These are phyloP conservation scores for Colletotrichum chrysophilum DNA, from an alignment of 2,329 filamentous ascomycete genomes.

Conservation along the genomic window DNA sequence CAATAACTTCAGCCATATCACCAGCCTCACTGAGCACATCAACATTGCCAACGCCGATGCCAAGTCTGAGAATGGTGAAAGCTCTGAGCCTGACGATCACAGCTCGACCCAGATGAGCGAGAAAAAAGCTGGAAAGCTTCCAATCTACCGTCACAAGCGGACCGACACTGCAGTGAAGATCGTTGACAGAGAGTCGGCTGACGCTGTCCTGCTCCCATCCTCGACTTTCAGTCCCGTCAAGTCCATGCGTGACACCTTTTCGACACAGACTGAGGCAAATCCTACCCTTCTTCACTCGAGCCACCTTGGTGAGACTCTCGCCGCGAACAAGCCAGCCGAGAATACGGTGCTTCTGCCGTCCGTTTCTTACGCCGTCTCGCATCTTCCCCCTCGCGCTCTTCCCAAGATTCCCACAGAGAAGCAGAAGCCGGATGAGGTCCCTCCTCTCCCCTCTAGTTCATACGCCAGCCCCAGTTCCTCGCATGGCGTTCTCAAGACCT, in stretches of 20 bases:
- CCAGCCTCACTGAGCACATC: not conserved
- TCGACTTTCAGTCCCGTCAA: not conserved
- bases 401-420: not conserved
- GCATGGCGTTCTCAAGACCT: not conserved
- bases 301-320: not conserved
- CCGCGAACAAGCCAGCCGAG: not conserved
- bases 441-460: not conserved
- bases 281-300: not conserved
- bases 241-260: not conserved
- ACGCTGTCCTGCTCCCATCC: not conserved
- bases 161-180: constrained; percentile 1
- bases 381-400: not conserved
- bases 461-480: not conserved
- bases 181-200: not conserved
- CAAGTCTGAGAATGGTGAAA: not conserved
- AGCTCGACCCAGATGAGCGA: not conserved
- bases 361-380: not conserved
- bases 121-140: not conserved
- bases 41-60: not conserved
- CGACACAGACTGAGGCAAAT: not conserved
- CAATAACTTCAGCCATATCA: not conserved
- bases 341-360: not conserved
- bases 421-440: not conserved
- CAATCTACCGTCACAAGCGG: constrained; percentile 11
- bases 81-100: too few relatives aligned